Percentiles rank a stretch among this genome's conserved stretches.
phyloP scores from a whole-genome alignment of 208 protist species.

The Giardia muris region DNA sequence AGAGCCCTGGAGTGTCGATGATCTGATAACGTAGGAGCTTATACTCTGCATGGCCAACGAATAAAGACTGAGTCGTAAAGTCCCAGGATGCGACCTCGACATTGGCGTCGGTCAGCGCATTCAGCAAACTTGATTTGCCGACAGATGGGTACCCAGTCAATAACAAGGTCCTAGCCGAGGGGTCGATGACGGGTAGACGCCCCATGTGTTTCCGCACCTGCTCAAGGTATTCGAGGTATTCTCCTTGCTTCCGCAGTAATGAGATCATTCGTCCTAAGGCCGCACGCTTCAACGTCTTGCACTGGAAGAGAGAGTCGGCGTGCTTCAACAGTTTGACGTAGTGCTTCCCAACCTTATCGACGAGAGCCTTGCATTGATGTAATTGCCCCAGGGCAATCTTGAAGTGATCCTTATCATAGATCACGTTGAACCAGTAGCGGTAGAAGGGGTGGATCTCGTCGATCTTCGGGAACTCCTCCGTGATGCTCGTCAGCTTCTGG shows the following conservation, averaged over 20 bases:
- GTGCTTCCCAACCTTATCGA: conserved; percentile 87
- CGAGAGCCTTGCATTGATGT: conserved; percentile 75
- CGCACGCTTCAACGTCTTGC: conserved; percentile 97
- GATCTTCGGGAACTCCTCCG: conserved; percentile 79
- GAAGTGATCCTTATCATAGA: conserved; percentile 99
- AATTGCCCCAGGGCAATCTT: conserved; percentile 98
- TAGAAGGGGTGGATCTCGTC: conserved; percentile 99
- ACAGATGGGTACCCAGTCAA: conserved; percentile 96
- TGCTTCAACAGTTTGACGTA: conserved; percentile 96
- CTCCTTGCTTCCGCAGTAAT: conserved; percentile 77
- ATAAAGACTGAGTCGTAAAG: conserved; percentile 99
- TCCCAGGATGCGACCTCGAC: conserved; percentile 99
- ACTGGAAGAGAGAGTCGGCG: conserved; percentile 96
- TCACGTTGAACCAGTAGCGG: conserved; percentile 96
- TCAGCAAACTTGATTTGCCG: conserved; percentile 99
- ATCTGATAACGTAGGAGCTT: conserved; percentile 84
- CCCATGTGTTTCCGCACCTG: conserved; percentile 98
- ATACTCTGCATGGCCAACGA: conserved; percentile 97
- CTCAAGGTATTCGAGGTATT: conserved; percentile 87
- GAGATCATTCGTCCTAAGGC: conserved; percentile 93
- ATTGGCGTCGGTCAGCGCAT: conserved; percentile 94
- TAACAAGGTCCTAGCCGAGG: conserved; percentile 85
- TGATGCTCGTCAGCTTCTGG: conserved; percentile 81
- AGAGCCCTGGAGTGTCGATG: conserved; percentile 98
- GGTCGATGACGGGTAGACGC: conserved; percentile 95